Evolutionary conservation across 1,139 yeast species (phyloP), one percentile per base, ranked within the genome.

Genomic region (Sugiyamaella japonica): DNA sequence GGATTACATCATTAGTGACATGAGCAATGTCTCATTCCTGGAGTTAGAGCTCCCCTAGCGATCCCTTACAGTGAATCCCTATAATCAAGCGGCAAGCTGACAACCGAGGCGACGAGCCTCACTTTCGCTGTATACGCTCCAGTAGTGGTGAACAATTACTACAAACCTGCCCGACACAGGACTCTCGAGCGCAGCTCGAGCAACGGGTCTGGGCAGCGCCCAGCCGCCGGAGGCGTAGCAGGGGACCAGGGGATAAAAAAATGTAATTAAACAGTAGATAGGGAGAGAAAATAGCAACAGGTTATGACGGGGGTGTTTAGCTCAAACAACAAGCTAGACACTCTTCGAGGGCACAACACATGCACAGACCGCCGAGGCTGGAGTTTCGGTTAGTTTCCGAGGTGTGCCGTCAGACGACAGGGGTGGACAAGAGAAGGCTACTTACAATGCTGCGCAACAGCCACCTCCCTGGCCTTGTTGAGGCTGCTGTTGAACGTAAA

Each of bases 311-410:
- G 9, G 4, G 38, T 38, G 41, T 9, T n/a, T 38, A 38, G n/a
- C 16, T 16, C 41, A 47, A 36, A 65, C 12, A 68, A 67, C 52
- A 77, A 76, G 60, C 79, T 75, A 66, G 42, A 39, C 65, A 63
- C 45, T 63, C 65, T 40, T 63, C 66, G 38, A 59, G 48, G n/a
- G 65, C 65, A 45, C 66, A 63, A 48, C 66, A 63, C 46, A 60
- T 41, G 49, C 66, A 63, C 47, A 61, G 43, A n/a, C 60, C 60
- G 1, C 59, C 66, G 39, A 62, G 53, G 44, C 60, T 60, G 29
- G 7, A 38, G 34, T 12, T 9, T 9, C n/a, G 9, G 41, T 20
- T 16, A 44, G 29, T 16, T 16, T 20, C 25, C 6, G 25, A 6
- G 25, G 6, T 20, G 25, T 20, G 5, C 6, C 25, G 6, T 6